Base-by-base conservation (phyloP, 495 filamentous ascomycete genomes). In the Podospora tetraspora region DNA sequence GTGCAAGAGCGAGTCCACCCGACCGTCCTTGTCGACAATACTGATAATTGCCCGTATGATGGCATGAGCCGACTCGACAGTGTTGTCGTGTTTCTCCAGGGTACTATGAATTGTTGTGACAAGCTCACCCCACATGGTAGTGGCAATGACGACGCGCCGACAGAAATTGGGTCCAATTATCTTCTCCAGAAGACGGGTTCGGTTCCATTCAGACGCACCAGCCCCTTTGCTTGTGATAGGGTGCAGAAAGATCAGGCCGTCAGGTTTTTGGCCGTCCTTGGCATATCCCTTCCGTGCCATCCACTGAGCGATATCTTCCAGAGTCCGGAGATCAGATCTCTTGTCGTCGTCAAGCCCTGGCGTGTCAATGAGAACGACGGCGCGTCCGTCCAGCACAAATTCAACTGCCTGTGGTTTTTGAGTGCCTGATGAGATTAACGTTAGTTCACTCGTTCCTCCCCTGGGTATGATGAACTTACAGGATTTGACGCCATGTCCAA, bases 111-210 rank as follows among this genome's bases (percentile, higher is more conserved):
- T 27, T 27, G 32, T 34, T 12, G 11, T 19, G n/a, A 23, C n/a
- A 10, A 63, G 30, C 19, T 63, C 30, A 4, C 24, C 61, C 61
- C 61, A 63, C 61, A 63, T 52, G 25, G 61, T 63, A 34, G 61
- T 63, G 25, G 61, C 61, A 22, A 63, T 52, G 32, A 63, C 1
- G 23, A 63, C 61, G 19, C 61, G 61, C 19, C n/a, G 30, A 30
- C 34, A 63, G 1, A 29, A 32, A 19, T 9, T 25, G 1, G 25
- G 16, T n/a, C 61, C 61, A 22, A 63, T 19, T 22, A 63, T 63
- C 32, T 25, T 52, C 21, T 63, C 61, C 12, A 63, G n/a, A 13
- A 63, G 61, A 21, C 34, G 61, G 9, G 61, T 63, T 5, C 32
- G 61, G 61, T 37, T 25, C 61, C 30, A 21, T 22, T 63, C 61